These are phyloP conservation scores for Biancaea sappan DNA, from an alignment of 306 rosid genomes.

Conservation along the genomic window DNA sequence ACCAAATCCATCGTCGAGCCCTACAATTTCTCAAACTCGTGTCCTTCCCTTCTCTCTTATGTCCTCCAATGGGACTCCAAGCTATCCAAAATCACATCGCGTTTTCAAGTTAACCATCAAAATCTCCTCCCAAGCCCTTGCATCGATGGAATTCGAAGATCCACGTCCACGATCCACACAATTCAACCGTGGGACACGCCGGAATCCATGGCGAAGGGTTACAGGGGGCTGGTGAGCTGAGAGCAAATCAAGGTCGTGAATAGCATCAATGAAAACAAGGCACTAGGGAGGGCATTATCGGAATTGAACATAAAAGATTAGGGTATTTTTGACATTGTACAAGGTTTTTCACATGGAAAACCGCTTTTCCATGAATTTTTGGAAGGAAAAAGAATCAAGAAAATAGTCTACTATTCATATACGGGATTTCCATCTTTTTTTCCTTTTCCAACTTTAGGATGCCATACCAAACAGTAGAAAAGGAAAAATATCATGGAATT, in stretches of 20 bases:
- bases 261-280: too few species aligned
- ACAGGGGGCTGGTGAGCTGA: conserved; percentile 44
- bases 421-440: too few species aligned
- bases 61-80: conserved; percentile 53
- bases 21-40: conserved; percentile 41
- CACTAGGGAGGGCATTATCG: too few species aligned
- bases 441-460: too few species aligned
- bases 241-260: conserved; percentile 44
- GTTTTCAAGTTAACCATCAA: conserved; percentile 42
- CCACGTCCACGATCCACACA: conserved; percentile 27
- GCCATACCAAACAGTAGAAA: too few species aligned
- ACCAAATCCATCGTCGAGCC: conserved; percentile 53
- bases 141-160: conserved; percentile 50
- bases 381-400: too few species aligned
- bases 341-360: too few species aligned
- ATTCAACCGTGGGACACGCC: conserved; percentile 39
- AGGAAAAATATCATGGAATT: too few species aligned
- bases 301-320: too few species aligned
- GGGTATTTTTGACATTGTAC: too few species aligned
- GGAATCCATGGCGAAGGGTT: conserved; percentile 41
- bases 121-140: conserved; percentile 47
- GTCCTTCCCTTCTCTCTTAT: conserved; percentile 54
- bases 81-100: conserved; percentile 54
- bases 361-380: too few species aligned
- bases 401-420: too few species aligned